Base-by-base conservation (phyloP, 225 moss, liverwort and hornwort genomes). In the Anthoceros angustus region DNA sequence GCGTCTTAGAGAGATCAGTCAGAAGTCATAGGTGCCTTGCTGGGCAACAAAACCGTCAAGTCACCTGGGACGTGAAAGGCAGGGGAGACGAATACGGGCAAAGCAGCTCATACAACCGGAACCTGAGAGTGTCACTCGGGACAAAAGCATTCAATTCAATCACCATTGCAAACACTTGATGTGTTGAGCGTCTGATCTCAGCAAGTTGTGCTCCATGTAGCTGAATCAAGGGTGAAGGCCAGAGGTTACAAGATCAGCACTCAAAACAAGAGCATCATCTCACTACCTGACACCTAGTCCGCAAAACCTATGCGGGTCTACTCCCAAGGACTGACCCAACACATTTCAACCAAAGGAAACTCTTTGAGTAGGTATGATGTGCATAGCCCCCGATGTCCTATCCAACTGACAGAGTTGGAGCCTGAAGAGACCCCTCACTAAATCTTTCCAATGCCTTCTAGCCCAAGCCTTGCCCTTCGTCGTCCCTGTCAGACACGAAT, bases 391-490 rank as follows among this genome's bases (percentile, higher is more conserved):
- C 55, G 55, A 55, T 55, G 55, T 55, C n/a, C 55, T 55, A 55
- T 55, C 55, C 55, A 55, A 55, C 55, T 55, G 55, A 55, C 55
- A 55, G 5, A 55, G 55, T 23, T 55, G 55, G 55, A 55, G 55
- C 55, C 55, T 55, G 55, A 55, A 55, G 55, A 55, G 18, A 55
- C 55, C 55, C 55, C 55, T 55, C 14, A 55, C 55, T 55, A 55
- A 55, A 18, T 12, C 55, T 55, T 55, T 55, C 55, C 55, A 55
- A 55, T 55, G 55, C 55, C 55, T 55, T 55, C 55, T 55, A 55
- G 55, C 55, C 55, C 55, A 55, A 23, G 46, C 46, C 46, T 48
- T 18, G 12, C 46, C 46, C 46, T 48, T 48, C 46, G 12, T 48
- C 46, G 46, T 48, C 46, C 46, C 46, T 48, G 46, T 48, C 46